Evolutionary conservation across 2,329 filamentous ascomycete species (phyloP).

Genomic region (Phaeosphaeria sp.): DNA sequence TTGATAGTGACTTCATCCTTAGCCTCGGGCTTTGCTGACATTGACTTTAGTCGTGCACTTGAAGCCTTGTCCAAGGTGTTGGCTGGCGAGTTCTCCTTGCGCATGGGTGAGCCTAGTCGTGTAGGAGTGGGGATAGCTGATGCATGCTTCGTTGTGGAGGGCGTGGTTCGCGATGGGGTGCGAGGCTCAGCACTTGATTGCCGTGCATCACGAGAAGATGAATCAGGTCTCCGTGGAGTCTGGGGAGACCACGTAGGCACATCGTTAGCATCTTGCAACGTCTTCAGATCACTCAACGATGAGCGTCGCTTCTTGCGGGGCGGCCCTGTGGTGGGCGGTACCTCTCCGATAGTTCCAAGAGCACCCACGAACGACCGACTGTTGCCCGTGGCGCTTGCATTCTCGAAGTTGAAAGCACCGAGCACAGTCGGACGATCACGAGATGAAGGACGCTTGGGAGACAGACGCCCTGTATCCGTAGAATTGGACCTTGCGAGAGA

Average conservation of each 20-base stretch:
- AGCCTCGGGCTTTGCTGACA: slow-evolving; percentile 23
- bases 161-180: slow-evolving; percentile 33
- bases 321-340: slow-evolving; percentile 47
- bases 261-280: slow-evolving; percentile 65
- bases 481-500: slow-evolving; percentile 74
- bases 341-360: slow-evolving; percentile 61
- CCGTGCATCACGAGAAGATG: slow-evolving; percentile 26
- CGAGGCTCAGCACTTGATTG: slow-evolving; percentile 39
- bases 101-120: slow-evolving; percentile 53
- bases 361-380: slow-evolving; percentile 31
- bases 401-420: slow-evolving; percentile 57
- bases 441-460: slow-evolving; percentile 61
- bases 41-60: slow-evolving; percentile 32
- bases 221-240: slow-evolving; percentile 42
- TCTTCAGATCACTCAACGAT: slow-evolving; percentile 85
- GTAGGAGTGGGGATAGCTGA: slow-evolving; percentile 48
- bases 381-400: slow-evolving; percentile 46
- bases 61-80: slow-evolving; percentile 30
- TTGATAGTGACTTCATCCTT: slow-evolving; percentile 49
- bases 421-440: slow-evolving; percentile 61
- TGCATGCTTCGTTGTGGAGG: slow-evolving; percentile 47
- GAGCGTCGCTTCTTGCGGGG: slow-evolving; percentile 80
- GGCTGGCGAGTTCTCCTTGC: slow-evolving; percentile 53
- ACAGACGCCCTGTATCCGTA: slow-evolving; percentile 69
- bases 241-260: slow-evolving; percentile 48